phyloP scores from a whole-genome alignment of 2,329 filamentous ascomycete genomes.

The Claviceps fusiformis region DNA sequence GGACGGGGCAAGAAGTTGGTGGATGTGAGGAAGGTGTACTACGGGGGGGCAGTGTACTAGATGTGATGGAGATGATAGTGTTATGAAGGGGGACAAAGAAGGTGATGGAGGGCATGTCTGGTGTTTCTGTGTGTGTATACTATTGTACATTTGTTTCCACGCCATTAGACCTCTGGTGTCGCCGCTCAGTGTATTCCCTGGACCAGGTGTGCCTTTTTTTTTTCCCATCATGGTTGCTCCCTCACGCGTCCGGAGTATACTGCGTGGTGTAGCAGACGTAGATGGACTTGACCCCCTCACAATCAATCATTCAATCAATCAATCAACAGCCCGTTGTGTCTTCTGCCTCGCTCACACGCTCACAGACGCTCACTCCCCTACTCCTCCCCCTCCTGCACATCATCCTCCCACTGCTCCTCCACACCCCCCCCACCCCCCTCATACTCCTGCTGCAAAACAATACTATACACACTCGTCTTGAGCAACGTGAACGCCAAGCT shows the following conservation, averaged over 20 bases:
- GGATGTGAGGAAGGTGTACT: constrained; percentile 94
- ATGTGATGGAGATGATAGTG: background rate
- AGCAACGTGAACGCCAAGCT: constrained; percentile 88
- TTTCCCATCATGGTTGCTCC: too few relatives aligned
- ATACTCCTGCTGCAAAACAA: constrained; percentile 95
- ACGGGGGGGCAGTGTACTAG: constrained; percentile 61
- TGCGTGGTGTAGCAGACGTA: too few relatives aligned
- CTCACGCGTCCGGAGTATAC: too few relatives aligned
- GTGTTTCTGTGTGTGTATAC: background rate
- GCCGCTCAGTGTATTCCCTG: background rate
- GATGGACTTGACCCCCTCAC: too few relatives aligned
- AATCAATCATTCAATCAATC: too few relatives aligned
- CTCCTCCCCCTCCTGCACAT: background rate
- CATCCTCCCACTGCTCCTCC: background rate
- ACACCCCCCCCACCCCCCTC: constrained; percentile 46
- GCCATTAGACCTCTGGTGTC: too few relatives aligned
- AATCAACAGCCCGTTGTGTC: too few relatives aligned
- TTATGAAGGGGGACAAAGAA: background rate
- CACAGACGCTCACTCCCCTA: background rate
- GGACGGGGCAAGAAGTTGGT: constrained; percentile 90
- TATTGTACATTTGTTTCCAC: background rate
- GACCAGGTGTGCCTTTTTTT: too few relatives aligned
- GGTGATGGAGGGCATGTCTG: too few relatives aligned
- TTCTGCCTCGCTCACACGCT: too few relatives aligned
- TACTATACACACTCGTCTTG: constrained; percentile 97